phyloP scores from a whole-genome alignment of 2,329 filamentous ascomycete species.

The Colletotrichum sp. region DNA sequence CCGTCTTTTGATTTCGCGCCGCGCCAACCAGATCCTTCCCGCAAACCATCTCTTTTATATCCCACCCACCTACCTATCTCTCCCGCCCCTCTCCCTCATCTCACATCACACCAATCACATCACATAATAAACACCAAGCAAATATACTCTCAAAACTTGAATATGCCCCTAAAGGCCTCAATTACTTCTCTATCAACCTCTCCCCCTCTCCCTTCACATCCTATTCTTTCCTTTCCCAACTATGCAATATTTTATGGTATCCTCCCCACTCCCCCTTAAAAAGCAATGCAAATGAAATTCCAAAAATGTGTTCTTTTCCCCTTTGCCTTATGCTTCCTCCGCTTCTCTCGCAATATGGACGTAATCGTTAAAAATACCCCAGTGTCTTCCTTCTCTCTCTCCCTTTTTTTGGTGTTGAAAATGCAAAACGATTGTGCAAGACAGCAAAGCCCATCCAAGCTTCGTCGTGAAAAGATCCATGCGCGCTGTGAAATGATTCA shows the following conservation, averaged over 20 bases:
- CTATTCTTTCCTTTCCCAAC: not conserved
- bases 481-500: not conserved
- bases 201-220: not conserved
- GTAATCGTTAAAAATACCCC: not conserved
- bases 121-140: no score
- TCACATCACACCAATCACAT: not conserved
- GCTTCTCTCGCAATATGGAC: not conserved
- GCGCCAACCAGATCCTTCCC: rapidly evolving
- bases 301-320: not conserved
- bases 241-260: not conserved
- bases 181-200: not conserved
- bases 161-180: not conserved
- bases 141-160: not conserved
- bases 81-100: no score
- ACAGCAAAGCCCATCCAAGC: not conserved
- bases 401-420: not conserved
- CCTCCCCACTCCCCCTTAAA: not conserved
- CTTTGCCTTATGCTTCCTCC: not conserved
- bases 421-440: not conserved
- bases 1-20: no score
- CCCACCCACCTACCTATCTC: not conserved
- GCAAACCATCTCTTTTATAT: rapidly evolving
- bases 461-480: not conserved
- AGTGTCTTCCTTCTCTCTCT: not conserved
- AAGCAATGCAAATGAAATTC: not conserved